Evolutionary conservation across 2,329 filamentous ascomycete species (phyloP), one percentile per base, ranked within the genome.

Genomic region (Xylaria sp.): DNA sequence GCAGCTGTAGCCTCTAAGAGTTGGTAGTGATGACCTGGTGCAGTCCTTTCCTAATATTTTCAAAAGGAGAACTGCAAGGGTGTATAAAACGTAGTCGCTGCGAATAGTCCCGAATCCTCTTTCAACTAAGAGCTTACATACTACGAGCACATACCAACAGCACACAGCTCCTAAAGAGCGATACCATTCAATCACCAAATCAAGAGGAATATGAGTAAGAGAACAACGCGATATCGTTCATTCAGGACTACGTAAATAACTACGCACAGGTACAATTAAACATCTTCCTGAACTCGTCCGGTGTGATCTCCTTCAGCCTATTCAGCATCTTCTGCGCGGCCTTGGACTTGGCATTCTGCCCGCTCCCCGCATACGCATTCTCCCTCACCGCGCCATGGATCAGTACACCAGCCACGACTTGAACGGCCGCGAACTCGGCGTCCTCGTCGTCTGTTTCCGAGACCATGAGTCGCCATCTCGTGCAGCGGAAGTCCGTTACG

Each of bases 371-470:
- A 37, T 82, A 79, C 1, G 82, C 85, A 65, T 87, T 82, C 1
- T 87, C 85, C n/a, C 92, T 76, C 9, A 93, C 84, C 43, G 83
- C 75, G 12, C 87, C 84, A 72, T 98, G 94, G 14, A 97, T 83
- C 73, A 96, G 82, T 7, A 97, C 83, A 23, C 87, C 92, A 6
- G 89, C 90, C 0, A 92, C 79, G 5, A 94, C 84, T 68, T 80
- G 84, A 75, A 68, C 86, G 4, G 76, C 76, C 9, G 72, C 78
- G 14, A 81, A 38, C 12, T 74, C 76, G 15, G 70, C 70, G 12
- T 74, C 74, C 11, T 78, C 64, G 57, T 73, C 78, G 0, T 80
- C 80, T 15, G 82, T 76, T 58, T 87, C 84, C 40, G 82, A 78
- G 11, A 81, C 78, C 65, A 85, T 79, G 51, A 89, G 74, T 8